Evolutionary conservation across 225 moss, liverwort and hornwort species (phyloP).

Genomic region (Climacium dendroides): DNA sequence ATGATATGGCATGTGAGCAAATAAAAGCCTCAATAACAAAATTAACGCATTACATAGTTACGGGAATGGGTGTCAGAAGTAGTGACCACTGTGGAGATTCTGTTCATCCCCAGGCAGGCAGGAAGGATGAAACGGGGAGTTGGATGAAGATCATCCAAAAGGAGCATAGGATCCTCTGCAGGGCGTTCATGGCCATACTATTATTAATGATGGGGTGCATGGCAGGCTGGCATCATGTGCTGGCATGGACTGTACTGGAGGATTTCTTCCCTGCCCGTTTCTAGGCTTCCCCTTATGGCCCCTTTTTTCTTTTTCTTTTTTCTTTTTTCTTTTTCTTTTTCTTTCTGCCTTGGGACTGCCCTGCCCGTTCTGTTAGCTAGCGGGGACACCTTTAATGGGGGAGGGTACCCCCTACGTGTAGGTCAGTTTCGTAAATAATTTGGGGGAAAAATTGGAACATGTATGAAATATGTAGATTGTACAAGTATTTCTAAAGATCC

Average conservation of each 20-base stretch:
- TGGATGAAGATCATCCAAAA: not conserved
- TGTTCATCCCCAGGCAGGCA: too few relatives aligned
- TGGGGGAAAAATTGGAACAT: too few relatives aligned
- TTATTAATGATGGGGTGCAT: not conserved
- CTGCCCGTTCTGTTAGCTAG: not conserved
- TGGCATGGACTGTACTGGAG: not conserved
- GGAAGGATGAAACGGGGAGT: rapidly evolving
- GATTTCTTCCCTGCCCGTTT: not conserved
- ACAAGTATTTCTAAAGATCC: too few relatives aligned
- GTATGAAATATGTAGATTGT: too few relatives aligned
- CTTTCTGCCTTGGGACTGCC: not conserved
- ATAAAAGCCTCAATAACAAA: not conserved
- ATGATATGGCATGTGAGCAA: constrained; percentile 1
- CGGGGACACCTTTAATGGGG: too few relatives aligned
- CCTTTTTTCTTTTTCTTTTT: rapidly evolving
- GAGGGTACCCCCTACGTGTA: too few relatives aligned
- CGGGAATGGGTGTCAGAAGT: not conserved
- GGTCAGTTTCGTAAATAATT: too few relatives aligned
- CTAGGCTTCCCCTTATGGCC: not conserved
- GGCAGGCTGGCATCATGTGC: constrained; percentile 3
- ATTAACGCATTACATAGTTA: not conserved
- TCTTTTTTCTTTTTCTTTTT: too few relatives aligned
- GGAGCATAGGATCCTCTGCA: constrained; percentile 2
- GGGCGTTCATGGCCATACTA: not conserved
- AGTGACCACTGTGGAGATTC: not conserved